These are phyloP conservation scores for Pleurotus citrinopileatus DNA, from an alignment of 768 basidiomycete genomes.

Conservation along the genomic window DNA sequence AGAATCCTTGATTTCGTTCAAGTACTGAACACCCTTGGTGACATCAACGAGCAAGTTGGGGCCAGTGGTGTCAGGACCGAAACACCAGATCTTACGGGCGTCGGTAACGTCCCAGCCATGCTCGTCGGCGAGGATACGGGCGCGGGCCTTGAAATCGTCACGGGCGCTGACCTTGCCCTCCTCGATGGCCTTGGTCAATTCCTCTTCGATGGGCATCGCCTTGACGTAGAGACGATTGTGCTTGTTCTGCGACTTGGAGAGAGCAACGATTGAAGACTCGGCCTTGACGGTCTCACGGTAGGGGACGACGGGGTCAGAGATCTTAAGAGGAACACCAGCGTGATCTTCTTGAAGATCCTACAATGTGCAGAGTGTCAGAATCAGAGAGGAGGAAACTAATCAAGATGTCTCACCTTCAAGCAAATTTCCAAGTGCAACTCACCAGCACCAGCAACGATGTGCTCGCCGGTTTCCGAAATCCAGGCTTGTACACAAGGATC, in stretches of 20 bases:
- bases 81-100: conserved; percentile 99
- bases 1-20: conserved; percentile 99
- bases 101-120: conserved; percentile 99
- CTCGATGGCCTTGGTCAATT: conserved; percentile 92
- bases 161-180: conserved; percentile 79
- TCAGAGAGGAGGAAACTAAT: not conserved
- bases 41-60: conserved; percentile 96
- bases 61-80: conserved; percentile 97
- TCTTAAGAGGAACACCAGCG: conserved; percentile 98
- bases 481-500: conserved; percentile 98
- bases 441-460: conserved; percentile 99
- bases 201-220: conserved; percentile 92
- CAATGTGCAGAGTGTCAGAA: conserved; percentile 5
- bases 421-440: conserved; percentile 99
- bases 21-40: conserved; percentile 98
- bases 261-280: conserved; percentile 92
- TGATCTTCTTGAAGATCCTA: conserved; percentile 99
- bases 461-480: conserved; percentile 91
- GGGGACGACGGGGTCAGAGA: conserved; percentile 95
- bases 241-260: conserved; percentile 99
- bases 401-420: conserved; percentile 69
- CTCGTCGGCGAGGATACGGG: conserved; percentile 94
- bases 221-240: conserved; percentile 98
- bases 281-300: conserved; percentile 97
- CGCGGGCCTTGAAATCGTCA: conserved; percentile 97